Percentiles rank a stretch among this genome's conserved stretches.
These are phyloP conservation scores for Scheffersomyces spartinae DNA, from an alignment of 805 yeast species.

Conservation along the genomic window DNA sequence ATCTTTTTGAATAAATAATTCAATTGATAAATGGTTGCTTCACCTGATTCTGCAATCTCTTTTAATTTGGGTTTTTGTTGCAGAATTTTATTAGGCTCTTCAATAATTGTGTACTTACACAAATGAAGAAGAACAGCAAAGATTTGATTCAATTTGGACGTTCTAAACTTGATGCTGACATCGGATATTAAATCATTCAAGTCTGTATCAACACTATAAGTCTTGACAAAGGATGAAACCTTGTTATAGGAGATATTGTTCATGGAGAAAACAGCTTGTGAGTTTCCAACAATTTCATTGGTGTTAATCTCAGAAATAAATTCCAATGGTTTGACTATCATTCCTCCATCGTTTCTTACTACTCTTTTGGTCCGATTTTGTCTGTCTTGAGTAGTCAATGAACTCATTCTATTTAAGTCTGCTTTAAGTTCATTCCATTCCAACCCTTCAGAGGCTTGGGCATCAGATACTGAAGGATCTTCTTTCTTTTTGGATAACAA, in stretches of 20 bases:
- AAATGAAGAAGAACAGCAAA: conserved; percentile 58
- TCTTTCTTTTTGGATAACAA: conserved; percentile 23
- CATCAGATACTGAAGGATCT: conserved; percentile 19
- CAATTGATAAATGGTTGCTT: conserved; percentile 59
- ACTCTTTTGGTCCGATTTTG: conserved; percentile 56
- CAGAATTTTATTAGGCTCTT: conserved; percentile 23
- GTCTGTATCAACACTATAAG: conserved; percentile 17
- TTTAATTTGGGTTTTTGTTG: conserved; percentile 29
- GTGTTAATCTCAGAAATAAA: conserved; percentile 29
- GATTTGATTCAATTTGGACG: conserved; percentile 39
- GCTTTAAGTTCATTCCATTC: conserved; percentile 33
- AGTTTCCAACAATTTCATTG: conserved; percentile 20
- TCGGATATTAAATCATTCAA: conserved; percentile 31
- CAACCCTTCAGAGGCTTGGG: conserved; percentile 14
- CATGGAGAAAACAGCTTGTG: conserved; percentile 4
- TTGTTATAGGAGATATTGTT: conserved; percentile 10
- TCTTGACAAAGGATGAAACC: conserved; percentile 9
- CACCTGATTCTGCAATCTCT: conserved; percentile 33
- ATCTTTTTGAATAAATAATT: conserved; percentile 68
- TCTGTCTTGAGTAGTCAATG: conserved; percentile 58
- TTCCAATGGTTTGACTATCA: conserved; percentile 32
- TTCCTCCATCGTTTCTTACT: conserved; percentile 22
- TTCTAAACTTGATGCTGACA: conserved; percentile 25
- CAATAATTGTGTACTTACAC: conserved; percentile 44
- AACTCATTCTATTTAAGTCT: conserved; percentile 62